These are phyloP conservation scores for Pyrenochaeta sp. DNA, from an alignment of 2,329 filamentous ascomycete species.

Conservation along the genomic window DNA sequence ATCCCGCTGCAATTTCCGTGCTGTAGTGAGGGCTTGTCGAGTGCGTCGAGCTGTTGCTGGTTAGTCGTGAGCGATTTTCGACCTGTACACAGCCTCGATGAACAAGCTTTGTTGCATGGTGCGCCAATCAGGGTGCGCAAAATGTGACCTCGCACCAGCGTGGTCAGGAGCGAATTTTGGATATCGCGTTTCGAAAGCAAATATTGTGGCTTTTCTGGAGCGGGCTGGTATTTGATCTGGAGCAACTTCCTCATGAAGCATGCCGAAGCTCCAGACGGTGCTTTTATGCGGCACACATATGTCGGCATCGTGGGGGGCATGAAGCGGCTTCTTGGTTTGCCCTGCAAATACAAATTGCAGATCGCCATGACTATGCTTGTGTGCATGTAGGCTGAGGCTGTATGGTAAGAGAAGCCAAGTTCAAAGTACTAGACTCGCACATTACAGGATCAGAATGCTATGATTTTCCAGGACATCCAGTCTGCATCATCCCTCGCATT, in stretches of 20 bases:
- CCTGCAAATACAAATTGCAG: too few species aligned
- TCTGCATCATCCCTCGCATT: too few species aligned
- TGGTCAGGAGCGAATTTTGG: slow-evolving; percentile 1
- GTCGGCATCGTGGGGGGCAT: too few species aligned
- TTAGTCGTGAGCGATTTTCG: slow-evolving; percentile 38
- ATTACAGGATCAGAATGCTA: too few species aligned
- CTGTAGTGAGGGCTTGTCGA: slow-evolving; percentile 6
- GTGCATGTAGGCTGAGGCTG: too few species aligned
- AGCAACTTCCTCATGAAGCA: slow-evolving; percentile 7
- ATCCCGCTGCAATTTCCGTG: slow-evolving; percentile 19
- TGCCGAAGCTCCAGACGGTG: background rate
- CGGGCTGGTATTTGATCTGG: background rate
- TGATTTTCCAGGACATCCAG: too few species aligned
- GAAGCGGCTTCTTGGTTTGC: too few species aligned
- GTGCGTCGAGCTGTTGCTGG: slow-evolving; percentile 27
- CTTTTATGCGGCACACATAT: background rate
- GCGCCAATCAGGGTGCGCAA: slow-evolving; percentile 8
- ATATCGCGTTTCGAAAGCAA: slow-evolving; percentile 14
- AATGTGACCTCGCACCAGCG: slow-evolving; percentile 8
- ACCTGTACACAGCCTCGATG: slow-evolving; percentile 27
- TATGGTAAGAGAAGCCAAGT: too few species aligned
- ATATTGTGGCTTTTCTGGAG: slow-evolving; percentile 5
- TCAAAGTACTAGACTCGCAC: too few species aligned
- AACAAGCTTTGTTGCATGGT: slow-evolving; percentile 4
- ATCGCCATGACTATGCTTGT: too few species aligned